A percentile compares a stretch with the other conserved stretches of the same genome.
phyloP scores from a whole-genome alignment of 2,329 filamentous ascomycete species.

The Pseudogymnoascus sp. region DNA sequence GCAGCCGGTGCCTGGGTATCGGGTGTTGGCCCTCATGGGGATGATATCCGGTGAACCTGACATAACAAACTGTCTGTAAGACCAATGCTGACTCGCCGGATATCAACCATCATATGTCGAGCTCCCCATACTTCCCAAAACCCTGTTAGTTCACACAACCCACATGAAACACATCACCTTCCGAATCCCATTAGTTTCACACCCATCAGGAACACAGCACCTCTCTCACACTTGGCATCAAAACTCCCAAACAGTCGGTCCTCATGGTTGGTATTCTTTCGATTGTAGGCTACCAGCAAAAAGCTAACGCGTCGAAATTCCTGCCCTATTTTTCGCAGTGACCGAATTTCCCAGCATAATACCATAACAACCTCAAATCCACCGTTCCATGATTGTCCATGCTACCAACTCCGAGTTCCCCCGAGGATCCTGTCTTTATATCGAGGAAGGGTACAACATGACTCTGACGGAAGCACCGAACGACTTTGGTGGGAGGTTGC shows the following conservation, averaged over 20 bases:
- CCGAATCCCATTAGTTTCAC: constrained; percentile 1
- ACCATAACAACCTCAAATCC: constrained; percentile 49
- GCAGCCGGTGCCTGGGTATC: too few species aligned
- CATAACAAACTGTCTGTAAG: too few species aligned
- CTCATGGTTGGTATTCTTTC: constrained; percentile 31
- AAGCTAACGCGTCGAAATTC: constrained; percentile 43
- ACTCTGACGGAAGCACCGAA: constrained; percentile 94
- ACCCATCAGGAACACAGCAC: neutral
- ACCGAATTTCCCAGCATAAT: constrained; percentile 49
- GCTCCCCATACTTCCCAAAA: too few species aligned
- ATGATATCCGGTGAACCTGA: too few species aligned
- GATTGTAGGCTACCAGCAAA: constrained; percentile 50
- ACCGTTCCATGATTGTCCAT: constrained; percentile 43
- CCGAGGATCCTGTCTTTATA: constrained; percentile 57
- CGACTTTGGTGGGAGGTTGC: constrained; percentile 91
- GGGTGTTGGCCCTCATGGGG: too few species aligned
- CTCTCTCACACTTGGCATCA: neutral
- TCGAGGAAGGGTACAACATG: constrained; percentile 97
- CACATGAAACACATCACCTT: too few species aligned
- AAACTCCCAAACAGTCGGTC: neutral
- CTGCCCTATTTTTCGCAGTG: constrained; percentile 38
- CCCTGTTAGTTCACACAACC: too few species aligned
- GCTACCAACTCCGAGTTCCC: constrained; percentile 45
- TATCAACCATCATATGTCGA: too few species aligned
- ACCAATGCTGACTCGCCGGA: too few species aligned